A percentile compares a stretch with the other conserved stretches of the same genome.
Evolutionary conservation across 768 basidiomycete species (phyloP).

Genomic region (Epithele typhae): DNA sequence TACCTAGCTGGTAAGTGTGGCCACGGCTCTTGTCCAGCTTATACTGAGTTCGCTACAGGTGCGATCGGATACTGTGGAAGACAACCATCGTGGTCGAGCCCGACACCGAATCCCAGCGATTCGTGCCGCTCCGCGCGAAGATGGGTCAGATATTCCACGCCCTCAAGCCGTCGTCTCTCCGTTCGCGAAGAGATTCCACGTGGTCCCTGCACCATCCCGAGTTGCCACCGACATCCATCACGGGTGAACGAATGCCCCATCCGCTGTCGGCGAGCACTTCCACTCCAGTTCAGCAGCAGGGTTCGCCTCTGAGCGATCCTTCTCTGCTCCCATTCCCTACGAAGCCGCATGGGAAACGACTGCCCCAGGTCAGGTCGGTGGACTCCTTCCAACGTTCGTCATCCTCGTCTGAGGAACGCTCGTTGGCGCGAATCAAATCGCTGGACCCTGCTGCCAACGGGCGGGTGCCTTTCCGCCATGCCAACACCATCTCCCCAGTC

Average conservation of each 20-base stretch:
- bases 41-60: slow-evolving; percentile 40
- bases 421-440: slow-evolving; percentile 1
- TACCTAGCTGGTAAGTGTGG: slow-evolving; percentile 70
- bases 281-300: too few relatives aligned
- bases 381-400: slow-evolving; percentile 7
- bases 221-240: background rate
- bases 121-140: slow-evolving; percentile 35
- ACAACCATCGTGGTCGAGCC: slow-evolving; percentile 53
- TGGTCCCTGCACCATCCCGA: slow-evolving; percentile 17
- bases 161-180: slow-evolving; percentile 38
- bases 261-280: background rate
- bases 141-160: slow-evolving; percentile 55
- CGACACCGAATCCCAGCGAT: slow-evolving; percentile 20
- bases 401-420: background rate
- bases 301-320: background rate
- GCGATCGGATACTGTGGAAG: slow-evolving; percentile 83
- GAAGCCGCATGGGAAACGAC: background rate
- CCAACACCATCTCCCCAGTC: slow-evolving; percentile 13
- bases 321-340: slow-evolving; percentile 2
- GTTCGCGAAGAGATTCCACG: slow-evolving; percentile 23
- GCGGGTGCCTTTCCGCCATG: slow-evolving; percentile 11
- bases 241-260: slow-evolving; percentile 3
- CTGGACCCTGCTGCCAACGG: background rate
- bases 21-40: background rate
- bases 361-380: slow-evolving; percentile 7